Evolutionary conservation across 305 asterid species (phyloP), one percentile per base, ranked within the genome.

Genomic region (Caryopteris hybrid): DNA sequence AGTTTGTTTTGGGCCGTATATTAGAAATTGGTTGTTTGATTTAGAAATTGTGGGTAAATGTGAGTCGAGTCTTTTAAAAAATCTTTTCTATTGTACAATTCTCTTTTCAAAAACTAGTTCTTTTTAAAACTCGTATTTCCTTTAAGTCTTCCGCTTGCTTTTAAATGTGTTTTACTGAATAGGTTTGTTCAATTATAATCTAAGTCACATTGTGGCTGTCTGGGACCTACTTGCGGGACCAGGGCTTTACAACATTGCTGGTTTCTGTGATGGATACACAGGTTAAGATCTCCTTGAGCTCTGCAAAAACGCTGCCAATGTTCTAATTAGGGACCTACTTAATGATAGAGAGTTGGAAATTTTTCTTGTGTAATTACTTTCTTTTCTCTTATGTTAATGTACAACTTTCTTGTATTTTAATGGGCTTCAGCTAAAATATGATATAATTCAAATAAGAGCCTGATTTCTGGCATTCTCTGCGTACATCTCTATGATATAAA

Each of bases 231-330:
- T n/a, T n/a, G n/a, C n/a, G n/a, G n/a, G n/a, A n/a, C n/a, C n/a
- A n/a, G n/a, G n/a, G n/a, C n/a, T n/a, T 71, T 93, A 86, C 18
- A 67, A 46, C 47, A 67, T 93, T 70, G 96, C 99, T 52, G 68
- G 72, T 75, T 83, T 86, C 2, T 93, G 97, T 66, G 89, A 83
- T 56, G 97, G 97, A 66, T 86, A 69, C 79, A 88, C 96, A 4
- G 99, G 99, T 58, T 94, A 97, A 1, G 99, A 94, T 80, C 87
- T 91, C 68, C 82, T 89, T 18, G 98, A 91, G 71, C 84, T 94
- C 70, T 94, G 99, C 71, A 89, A 91, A 77, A 89, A 91, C 55
- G 97, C 99, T 51, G 98, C 95, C 58, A 89, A 94, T 80, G 84
- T 76, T 71, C 90, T 98, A 13, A 80, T 91, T 61, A 68, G 96